These are phyloP conservation scores for Triticum urartu DNA, from an alignment of 176 grass and related monocot species.

Conservation along the genomic window DNA sequence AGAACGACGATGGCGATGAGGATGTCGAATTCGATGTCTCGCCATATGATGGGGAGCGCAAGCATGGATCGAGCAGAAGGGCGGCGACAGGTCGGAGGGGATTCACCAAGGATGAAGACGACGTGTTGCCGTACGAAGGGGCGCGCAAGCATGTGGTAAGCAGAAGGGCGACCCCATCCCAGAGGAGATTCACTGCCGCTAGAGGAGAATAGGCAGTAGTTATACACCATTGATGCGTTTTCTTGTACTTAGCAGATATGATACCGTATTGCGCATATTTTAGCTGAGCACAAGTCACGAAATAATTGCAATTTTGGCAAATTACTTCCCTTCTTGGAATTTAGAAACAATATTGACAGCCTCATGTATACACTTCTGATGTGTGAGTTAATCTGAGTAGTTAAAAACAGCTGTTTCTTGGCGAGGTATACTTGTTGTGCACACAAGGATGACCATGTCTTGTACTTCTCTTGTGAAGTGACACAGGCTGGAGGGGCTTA, in stretches of 20 bases:
- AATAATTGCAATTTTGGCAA: neutral
- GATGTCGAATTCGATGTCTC: slow-evolving; percentile 8
- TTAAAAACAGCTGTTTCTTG: neutral
- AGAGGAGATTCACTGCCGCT: slow-evolving; percentile 44
- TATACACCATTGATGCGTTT: neutral
- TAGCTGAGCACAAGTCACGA: neutral
- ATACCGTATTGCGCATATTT: neutral
- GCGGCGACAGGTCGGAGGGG: slow-evolving; percentile 18
- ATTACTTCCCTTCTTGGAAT: neutral
- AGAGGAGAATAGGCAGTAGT: neutral
- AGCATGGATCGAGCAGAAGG: slow-evolving; percentile 29
- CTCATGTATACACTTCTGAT: no score
- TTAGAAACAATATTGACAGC: neutral
- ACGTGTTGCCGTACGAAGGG: slow-evolving; percentile 25
- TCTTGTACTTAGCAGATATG: neutral
- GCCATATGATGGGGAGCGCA: slow-evolving; percentile 16
- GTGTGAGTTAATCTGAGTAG: no score
- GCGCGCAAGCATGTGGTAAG: slow-evolving; percentile 25
- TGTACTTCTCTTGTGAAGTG: no score
- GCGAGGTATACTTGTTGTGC: neutral
- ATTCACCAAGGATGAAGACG: slow-evolving; percentile 27
- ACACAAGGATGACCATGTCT: no score
- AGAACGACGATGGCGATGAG: neutral
- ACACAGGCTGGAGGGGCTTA: no score
- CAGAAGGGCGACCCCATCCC: slow-evolving; percentile 17